Evolutionary conservation across 768 basidiomycete genomes (phyloP).

Genomic region (Coprinopsis cinerea): DNA sequence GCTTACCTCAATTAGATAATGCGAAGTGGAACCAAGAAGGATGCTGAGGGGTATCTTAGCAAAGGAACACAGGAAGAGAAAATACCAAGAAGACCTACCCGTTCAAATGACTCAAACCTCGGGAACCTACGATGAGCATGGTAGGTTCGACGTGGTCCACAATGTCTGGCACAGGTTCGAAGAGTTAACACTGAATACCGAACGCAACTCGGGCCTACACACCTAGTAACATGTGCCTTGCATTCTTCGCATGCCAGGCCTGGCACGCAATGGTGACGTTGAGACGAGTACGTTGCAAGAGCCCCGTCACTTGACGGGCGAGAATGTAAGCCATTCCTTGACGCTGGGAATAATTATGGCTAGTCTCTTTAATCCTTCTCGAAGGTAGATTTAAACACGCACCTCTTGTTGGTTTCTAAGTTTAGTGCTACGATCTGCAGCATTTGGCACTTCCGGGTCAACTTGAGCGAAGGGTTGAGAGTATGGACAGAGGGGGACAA

Average conservation of each 20-base stretch:
- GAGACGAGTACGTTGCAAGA: conserved; percentile 86
- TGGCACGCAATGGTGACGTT: conserved; percentile 88
- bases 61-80: background rate
- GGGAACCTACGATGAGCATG: conserved; percentile 94
- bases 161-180: conserved; percentile 43
- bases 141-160: conserved; percentile 83
- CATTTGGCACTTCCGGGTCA: conserved; percentile 63
- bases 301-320: conserved; percentile 79
- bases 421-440: conserved; percentile 71
- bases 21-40: conserved; percentile 89
- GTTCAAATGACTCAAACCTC: conserved; percentile 81
- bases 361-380: too few relatives aligned
- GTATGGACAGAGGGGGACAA: background rate
- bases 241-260: conserved; percentile 96
- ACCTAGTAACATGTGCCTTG: conserved; percentile 84
- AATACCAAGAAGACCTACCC: conserved; percentile 52
- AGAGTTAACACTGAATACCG: background rate
- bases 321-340: conserved; percentile 87
- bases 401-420: conserved; percentile 91
- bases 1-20: conserved; percentile 81
- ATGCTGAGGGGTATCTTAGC: conserved; percentile 45
- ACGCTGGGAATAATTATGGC: conserved; percentile 42
- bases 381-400: conserved; percentile 14
- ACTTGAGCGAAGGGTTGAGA: conserved; percentile 30
- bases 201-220: conserved; percentile 13